phyloP scores from a whole-genome alignment of 805 yeast genomes.

The Sungouiozyma intestinalis region DNA sequence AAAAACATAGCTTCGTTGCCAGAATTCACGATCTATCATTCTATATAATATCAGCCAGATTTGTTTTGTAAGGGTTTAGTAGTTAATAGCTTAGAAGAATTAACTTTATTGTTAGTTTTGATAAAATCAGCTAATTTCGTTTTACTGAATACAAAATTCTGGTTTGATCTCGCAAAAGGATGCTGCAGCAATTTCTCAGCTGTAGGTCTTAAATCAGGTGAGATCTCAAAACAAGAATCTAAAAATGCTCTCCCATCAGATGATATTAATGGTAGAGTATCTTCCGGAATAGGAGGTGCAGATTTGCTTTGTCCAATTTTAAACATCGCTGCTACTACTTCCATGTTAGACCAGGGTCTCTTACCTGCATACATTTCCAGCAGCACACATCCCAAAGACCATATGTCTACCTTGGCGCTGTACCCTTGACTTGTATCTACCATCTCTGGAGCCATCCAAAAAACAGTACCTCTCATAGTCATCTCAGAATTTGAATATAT shows the following conservation, averaged over 20 bases:
- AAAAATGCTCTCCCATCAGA: slow-evolving; percentile 59
- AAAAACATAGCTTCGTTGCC: no score
- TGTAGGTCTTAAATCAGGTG: slow-evolving; percentile 84
- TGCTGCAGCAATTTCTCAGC: slow-evolving; percentile 54
- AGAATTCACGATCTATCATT: no score
- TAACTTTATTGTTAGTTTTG: slow-evolving; percentile 31
- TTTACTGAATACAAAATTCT: slow-evolving; percentile 38
- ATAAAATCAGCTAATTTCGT: slow-evolving; percentile 51
- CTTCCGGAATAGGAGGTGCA: slow-evolving; percentile 97
- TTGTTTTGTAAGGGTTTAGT: slow-evolving; percentile 20
- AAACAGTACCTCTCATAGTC: slow-evolving; percentile 98
- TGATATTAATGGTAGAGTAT: slow-evolving; percentile 56
- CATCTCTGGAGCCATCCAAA: slow-evolving; percentile 99
- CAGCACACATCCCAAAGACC: slow-evolving; percentile 97
- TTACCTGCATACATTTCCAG: slow-evolving; percentile 96
- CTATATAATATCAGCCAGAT: no score
- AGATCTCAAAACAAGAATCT: slow-evolving; percentile 61
- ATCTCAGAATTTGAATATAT: slow-evolving; percentile 87
- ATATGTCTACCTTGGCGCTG: slow-evolving; percentile 94
- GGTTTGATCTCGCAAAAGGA: slow-evolving; percentile 36
- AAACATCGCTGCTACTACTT: slow-evolving; percentile 89
- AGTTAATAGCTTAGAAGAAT: slow-evolving; percentile 22
- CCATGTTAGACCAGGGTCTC: slow-evolving; percentile 95
- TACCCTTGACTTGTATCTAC: slow-evolving; percentile 89
- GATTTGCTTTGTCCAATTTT: slow-evolving; percentile 74